Percentiles rank a stretch among this genome's conserved stretches.
Evolutionary conservation across 2,329 filamentous ascomycete genomes (phyloP).

Genomic region (Fulvia fulva): DNA sequence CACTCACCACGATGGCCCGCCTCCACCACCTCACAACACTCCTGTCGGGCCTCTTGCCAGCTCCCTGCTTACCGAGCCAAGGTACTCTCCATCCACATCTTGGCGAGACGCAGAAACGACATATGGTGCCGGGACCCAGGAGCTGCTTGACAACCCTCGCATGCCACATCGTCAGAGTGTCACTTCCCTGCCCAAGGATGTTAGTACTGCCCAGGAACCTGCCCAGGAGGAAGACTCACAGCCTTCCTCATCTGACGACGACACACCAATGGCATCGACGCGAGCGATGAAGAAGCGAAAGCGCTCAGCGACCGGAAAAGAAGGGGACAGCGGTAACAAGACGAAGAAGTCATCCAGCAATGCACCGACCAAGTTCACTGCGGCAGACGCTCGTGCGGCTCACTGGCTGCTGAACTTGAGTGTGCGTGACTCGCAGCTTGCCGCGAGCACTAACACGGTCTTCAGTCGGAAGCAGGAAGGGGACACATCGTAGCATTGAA

Average conservation of each 20-base stretch:
- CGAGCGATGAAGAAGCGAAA: conserved; percentile 6
- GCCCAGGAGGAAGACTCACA: background rate
- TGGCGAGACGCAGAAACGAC: conserved; percentile 18
- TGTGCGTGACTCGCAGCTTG: conserved; percentile 21
- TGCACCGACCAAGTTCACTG: conserved; percentile 14
- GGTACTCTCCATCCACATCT: conserved; percentile 17
- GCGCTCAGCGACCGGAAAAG: background rate
- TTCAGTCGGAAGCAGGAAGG: background rate
- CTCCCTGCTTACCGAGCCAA: conserved; percentile 21
- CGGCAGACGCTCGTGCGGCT: conserved; percentile 23
- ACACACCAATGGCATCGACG: conserved; percentile 10
- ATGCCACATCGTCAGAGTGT: background rate
- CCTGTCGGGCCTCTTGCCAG: conserved; percentile 11
- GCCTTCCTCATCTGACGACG: conserved; percentile 14
- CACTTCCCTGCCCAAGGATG: background rate
- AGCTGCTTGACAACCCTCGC: background rate
- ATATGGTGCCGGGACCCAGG: background rate
- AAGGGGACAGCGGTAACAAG: background rate
- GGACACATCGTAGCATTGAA: background rate
- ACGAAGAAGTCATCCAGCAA: background rate
- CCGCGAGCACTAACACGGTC: background rate
- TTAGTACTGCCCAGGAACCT: background rate
- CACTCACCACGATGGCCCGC: conserved; percentile 1
- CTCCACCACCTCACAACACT: conserved; percentile 1
- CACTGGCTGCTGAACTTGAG: conserved; percentile 25